Evolutionary conservation across 2,329 filamentous ascomycete genomes (phyloP).

Genomic region (Pseudogymnoascus sp.): DNA sequence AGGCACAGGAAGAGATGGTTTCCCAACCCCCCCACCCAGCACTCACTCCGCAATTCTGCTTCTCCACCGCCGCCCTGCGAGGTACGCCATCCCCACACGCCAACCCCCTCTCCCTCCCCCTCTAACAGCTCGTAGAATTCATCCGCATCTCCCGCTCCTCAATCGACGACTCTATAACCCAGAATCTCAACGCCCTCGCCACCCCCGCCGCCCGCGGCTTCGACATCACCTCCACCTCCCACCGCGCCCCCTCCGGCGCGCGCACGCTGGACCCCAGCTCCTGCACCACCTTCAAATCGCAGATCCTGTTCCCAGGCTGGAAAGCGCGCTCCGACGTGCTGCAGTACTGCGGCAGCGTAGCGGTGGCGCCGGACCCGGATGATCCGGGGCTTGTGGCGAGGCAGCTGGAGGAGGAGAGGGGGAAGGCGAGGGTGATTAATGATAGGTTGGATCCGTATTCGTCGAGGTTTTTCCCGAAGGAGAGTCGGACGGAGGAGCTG

Average conservation of each 20-base stretch:
- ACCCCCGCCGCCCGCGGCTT: conserved; percentile 68
- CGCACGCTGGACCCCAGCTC: conserved; percentile 52
- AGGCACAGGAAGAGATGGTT: conserved; percentile 21
- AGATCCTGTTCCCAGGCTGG: conserved; percentile 84
- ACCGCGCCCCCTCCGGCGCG: conserved; percentile 47
- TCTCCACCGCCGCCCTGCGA: conserved; percentile 60
- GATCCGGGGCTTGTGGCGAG: conserved; percentile 70
- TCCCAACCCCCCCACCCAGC: conserved; percentile 34
- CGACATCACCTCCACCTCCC: conserved; percentile 69
- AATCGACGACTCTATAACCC: conserved; percentile 88
- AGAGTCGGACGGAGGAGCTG: conserved; percentile 73
- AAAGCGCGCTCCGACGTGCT: conserved; percentile 74
- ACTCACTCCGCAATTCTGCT: conserved; percentile 71
- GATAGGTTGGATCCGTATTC: conserved; percentile 92
- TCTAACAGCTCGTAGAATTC: conserved; percentile 58
- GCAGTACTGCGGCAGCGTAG: conserved; percentile 82
- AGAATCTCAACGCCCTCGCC: conserved; percentile 83
- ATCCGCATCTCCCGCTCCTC: conserved; percentile 75
- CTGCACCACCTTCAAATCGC: conserved; percentile 67
- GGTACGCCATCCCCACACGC: conserved; percentile 40
- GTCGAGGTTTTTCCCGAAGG: conserved; percentile 68
- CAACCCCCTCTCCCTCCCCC: not conserved
- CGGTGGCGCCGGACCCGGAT: conserved; percentile 77
- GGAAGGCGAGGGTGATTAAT: conserved; percentile 69
- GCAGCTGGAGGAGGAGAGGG: conserved; percentile 61